Percentiles rank a stretch among this genome's conserved stretches.
Evolutionary conservation across 331 rosid genomes (phyloP).

Genomic region (Rhamnella rubrinervis): DNA sequence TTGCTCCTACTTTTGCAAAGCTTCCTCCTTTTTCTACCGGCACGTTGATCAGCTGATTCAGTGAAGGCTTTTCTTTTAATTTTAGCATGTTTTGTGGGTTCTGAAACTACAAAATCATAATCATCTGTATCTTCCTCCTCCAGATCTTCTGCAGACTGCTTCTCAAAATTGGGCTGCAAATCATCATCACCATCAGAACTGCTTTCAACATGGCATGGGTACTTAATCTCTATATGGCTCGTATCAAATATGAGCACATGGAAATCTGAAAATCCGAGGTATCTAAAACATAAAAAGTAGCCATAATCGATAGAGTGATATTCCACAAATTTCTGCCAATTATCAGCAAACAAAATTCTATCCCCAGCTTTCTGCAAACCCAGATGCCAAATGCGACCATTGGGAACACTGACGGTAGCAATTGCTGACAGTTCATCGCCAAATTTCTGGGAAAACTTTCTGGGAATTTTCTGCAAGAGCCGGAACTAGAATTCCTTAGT

Average conservation of each 20-base stretch:
- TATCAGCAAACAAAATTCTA: constrained; percentile 17
- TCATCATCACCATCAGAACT: no score
- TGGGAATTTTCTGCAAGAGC: constrained; percentile 33
- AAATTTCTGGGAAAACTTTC: constrained; percentile 23
- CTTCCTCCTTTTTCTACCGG: background rate
- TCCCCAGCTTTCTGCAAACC: constrained; percentile 18
- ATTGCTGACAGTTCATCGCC: constrained; percentile 28
- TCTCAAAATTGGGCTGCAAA: background rate
- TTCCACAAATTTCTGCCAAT: constrained; percentile 34
- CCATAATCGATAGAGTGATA: constrained; percentile 30
- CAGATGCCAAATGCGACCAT: constrained; percentile 38
- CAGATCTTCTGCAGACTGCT: background rate
- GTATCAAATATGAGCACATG: constrained; percentile 31
- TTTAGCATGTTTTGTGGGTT: background rate
- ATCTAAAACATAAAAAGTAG: constrained; percentile 30
- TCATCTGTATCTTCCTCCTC: background rate
- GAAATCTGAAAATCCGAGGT: constrained; percentile 33
- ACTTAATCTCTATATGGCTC: constrained; percentile 37
- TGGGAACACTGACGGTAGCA: constrained; percentile 28
- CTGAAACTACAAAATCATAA: background rate
- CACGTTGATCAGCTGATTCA: background rate
- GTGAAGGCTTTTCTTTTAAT: no score
- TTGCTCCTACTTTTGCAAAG: background rate
- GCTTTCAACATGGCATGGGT: constrained; percentile 23
- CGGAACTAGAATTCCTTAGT: background rate